Base-by-base conservation (phyloP, 805 yeast species). In the Komagataella ulmi region DNA sequence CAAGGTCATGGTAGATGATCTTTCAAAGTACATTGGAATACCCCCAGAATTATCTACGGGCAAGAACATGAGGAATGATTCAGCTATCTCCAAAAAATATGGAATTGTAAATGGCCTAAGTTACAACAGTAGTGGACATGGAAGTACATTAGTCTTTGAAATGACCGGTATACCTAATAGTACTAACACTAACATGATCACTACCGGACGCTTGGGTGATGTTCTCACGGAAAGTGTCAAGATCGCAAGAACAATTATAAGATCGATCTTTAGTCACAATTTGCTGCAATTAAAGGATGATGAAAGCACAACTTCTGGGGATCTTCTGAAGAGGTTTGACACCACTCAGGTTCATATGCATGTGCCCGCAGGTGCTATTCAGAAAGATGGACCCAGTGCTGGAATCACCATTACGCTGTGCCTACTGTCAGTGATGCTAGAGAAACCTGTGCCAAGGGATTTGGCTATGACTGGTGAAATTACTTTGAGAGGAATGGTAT, bases 51-150 rank as follows among this genome's bases (percentile, higher is more conserved):
- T 62, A 18, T 53, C 63, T 0, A 57, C 56, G 21, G 59, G 70
- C 14, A 65, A 70, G 47, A 76, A 74, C 21, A 65, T 76, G 44
- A 62, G 72, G n/a, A 69, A 65, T 14, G 63, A 62, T 24, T 77
- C 81, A 1, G 64, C 67, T 23, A 65, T 71, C 50, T 76, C 87
- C 8, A 75, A 74, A 36, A 68, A 69, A 6, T 72, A 75, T 55
- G 96, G 97, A 1, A 76, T 88, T 6, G 97, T 88, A 8, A 87
- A 88, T 62, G 97, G 97, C 0, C 69, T 89, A 54, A 87, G 96
- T 1, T 89, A 88, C 65, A 88, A 85, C 68, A 80, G 88, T 2
- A 86, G 84, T 58, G 97, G 97, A 1, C 80, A 85, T 4, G 97
- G 97, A 0, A 83, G 91, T 1, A 80, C 86, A 1, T 69, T 89